Evolutionary conservation across 352 stramenopile genomes (phyloP).

Genomic region (Globisporangium abappressorium): DNA sequence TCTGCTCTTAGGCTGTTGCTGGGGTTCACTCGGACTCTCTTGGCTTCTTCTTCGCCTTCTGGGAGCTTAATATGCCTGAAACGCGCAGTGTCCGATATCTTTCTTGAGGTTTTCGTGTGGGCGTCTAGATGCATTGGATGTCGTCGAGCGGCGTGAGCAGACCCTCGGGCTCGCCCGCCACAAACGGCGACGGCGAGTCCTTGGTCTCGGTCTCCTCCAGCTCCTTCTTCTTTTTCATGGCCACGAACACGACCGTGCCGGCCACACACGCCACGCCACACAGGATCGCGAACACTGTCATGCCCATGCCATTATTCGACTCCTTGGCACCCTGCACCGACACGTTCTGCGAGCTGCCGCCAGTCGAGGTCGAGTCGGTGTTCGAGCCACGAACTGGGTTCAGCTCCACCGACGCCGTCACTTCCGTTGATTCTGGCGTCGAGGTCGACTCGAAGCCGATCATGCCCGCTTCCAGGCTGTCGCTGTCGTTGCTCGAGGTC

Average conservation of each 20-base stretch:
- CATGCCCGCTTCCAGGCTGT: slow-evolving; percentile 9
- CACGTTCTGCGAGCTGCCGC: slow-evolving; percentile 10
- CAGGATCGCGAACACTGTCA: slow-evolving; percentile 18
- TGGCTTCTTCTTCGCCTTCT: neutral
- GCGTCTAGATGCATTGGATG: slow-evolving; percentile 27
- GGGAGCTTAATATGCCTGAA: neutral
- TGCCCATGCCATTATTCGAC: neutral
- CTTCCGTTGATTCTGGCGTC: slow-evolving; percentile 2
- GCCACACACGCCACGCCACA: slow-evolving; percentile 21
- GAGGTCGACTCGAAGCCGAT: neutral
- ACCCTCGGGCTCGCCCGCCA: slow-evolving; percentile 11
- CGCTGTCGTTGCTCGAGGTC: neutral
- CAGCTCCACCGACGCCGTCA: slow-evolving; percentile 8
- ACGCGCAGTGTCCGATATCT: neutral
- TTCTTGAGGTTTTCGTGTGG: neutral
- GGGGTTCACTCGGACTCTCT: neutral
- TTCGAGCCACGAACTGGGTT: slow-evolving; percentile 1
- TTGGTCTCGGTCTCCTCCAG: slow-evolving; percentile 25
- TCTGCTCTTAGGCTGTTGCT: neutral
- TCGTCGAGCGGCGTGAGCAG: slow-evolving; percentile 37
- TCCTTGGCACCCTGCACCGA: slow-evolving; percentile 4
- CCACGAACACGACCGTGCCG: slow-evolving; percentile 24
- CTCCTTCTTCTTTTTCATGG: slow-evolving; percentile 35
- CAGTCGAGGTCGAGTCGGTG: neutral
- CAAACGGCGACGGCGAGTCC: slow-evolving; percentile 15